Evolutionary conservation across 2,329 filamentous ascomycete species (phyloP), one percentile per base, ranked within the genome.

Genomic region (Aspergillus fijiensis): DNA sequence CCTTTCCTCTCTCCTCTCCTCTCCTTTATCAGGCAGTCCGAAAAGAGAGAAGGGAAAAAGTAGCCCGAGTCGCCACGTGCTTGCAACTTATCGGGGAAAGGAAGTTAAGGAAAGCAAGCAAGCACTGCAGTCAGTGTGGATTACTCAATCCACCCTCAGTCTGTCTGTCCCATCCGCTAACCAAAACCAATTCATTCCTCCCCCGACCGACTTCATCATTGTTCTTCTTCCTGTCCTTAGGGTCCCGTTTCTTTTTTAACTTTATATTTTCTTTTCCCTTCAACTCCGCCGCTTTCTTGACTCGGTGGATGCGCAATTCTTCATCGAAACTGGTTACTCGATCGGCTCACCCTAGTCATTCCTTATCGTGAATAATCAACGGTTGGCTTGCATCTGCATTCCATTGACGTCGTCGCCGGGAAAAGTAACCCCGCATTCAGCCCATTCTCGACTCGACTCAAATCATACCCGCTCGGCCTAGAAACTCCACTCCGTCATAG

Each of bases 391-490:
- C 39, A 54, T 53, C 47, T 58, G 50, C 51, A 45, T 45, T 45
- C 47, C 50, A 58, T 58, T 61, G 49, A 60, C 63, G 60, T 57
- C 59, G 56, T 35, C 47, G 60, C 27, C 27, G 27, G 27, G 33
- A 52, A 61, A 63, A 60, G 56, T 51, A 58, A 68, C 66, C 66
- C 66, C 66, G 64, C 66, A 68, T 63, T 53, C 39, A 45, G 50
- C 49, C 55, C 55, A 51, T 50, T 51, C 52, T 58, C 23, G 48
- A 48, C 50, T 61, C 53, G 56, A 51, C 53, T 54, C 49, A 64
- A 55, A 55, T 56, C 51, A 51, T 61, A 61, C 62, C 65, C 65
- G 61, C 64, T 62, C 56, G 57, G 52, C 33, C 57, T 60, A 31
- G 6, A 50, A 50, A 63, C 60, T 69, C 65, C 63, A 63, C 61